Evolutionary conservation across 2,329 filamentous ascomycete genomes (phyloP).

Genomic region (Aspergillus terreus): DNA sequence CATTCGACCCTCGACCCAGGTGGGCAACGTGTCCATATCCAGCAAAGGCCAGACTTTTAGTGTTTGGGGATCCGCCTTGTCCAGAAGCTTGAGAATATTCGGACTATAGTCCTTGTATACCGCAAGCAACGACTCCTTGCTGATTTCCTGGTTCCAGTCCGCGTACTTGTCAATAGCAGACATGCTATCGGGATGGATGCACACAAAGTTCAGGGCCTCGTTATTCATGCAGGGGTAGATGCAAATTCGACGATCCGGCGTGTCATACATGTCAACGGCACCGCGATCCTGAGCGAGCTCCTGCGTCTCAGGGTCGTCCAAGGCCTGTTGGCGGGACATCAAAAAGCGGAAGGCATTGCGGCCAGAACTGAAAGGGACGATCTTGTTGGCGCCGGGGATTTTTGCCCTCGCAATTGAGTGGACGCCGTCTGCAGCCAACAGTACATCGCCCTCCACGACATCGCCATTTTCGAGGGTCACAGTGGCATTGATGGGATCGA

Average conservation of each 20-base stretch:
- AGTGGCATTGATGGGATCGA: constrained; percentile 40
- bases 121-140: constrained; percentile 22
- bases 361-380: constrained; percentile 45
- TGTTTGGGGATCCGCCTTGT: constrained; percentile 42
- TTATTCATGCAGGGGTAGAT: constrained; percentile 48
- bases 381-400: constrained; percentile 22
- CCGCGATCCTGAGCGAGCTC: constrained; percentile 37
- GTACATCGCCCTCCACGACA: constrained; percentile 44
- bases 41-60: constrained; percentile 58
- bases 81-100: constrained; percentile 30
- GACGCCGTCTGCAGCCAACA: constrained; percentile 56
- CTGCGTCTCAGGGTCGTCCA: constrained; percentile 38
- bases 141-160: constrained; percentile 28
- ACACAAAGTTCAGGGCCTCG: constrained; percentile 49
- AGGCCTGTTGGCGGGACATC: constrained; percentile 44
- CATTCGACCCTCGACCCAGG: constrained; percentile 53
- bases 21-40: constrained; percentile 58
- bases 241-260: constrained; percentile 42
- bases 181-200: constrained; percentile 45
- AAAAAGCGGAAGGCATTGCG: constrained; percentile 59
- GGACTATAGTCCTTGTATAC: constrained; percentile 42
- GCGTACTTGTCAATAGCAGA: constrained; percentile 37
- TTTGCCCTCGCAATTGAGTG: constrained; percentile 29
- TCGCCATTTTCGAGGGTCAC: constrained; percentile 47
- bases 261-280: constrained; percentile 44